Conservation (phyloP, 441 rosid genomes). For the Erodium moschatum region DNA sequence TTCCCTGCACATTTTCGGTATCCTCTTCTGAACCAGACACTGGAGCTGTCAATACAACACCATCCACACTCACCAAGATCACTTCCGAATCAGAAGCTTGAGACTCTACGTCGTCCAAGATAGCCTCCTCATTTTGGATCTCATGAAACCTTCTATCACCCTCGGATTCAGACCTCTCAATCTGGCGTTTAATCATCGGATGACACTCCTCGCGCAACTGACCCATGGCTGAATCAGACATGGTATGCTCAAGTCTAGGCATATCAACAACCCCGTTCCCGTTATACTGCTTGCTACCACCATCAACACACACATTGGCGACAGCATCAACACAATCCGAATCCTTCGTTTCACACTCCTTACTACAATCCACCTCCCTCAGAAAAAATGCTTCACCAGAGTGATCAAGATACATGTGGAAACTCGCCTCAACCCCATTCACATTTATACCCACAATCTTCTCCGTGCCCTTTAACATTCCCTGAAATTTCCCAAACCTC, state of each 20-base stretch:
- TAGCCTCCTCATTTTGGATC: constrained; percentile 49
- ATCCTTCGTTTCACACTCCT: constrained; percentile 23
- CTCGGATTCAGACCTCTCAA: constrained; percentile 70
- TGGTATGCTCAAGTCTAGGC: constrained; percentile 51
- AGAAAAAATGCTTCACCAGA: constrained; percentile 85
- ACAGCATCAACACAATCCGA: constrained; percentile 13
- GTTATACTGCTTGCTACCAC: constrained; percentile 14
- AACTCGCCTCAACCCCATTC: constrained; percentile 63
- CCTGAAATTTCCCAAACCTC: constrained; percentile 87
- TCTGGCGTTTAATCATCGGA: constrained; percentile 26
- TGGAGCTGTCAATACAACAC: constrained; percentile 70
- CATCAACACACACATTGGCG: constrained; percentile 11
- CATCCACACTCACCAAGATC: constrained; percentile 74
- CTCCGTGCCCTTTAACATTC: constrained; percentile 74
- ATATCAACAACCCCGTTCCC: constrained; percentile 19
- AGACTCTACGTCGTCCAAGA: constrained; percentile 39
- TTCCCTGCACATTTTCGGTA: constrained; percentile 44
- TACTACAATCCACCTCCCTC: constrained; percentile 48
- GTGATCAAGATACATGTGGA: constrained; percentile 83
- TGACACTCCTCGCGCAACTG: constrained; percentile 35
- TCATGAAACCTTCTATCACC: constrained; percentile 51
- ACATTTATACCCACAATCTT: constrained; percentile 63
- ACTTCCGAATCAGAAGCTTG: constrained; percentile 54
- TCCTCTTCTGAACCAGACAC: constrained; percentile 50
- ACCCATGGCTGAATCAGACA: constrained; percentile 49